Conservation (phyloP, 2,329 filamentous ascomycete genomes). For the Lachnellula suecica region DNA sequence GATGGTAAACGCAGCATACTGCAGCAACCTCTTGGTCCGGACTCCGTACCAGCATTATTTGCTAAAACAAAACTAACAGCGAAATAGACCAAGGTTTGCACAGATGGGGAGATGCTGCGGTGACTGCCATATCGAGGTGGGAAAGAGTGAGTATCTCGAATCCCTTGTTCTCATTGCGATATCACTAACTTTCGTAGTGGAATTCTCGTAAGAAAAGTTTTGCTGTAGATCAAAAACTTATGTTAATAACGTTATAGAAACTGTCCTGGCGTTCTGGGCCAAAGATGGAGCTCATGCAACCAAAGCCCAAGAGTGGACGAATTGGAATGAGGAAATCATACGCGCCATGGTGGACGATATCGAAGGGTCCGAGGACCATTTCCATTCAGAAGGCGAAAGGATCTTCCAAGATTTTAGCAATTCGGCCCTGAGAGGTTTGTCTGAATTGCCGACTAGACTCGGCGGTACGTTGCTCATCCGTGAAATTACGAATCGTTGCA, state of each 20-base stretch:
- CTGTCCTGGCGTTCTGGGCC: conserved; percentile 13
- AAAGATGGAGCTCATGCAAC: conserved; percentile 11
- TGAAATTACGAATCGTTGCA: background rate
- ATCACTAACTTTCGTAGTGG: conserved; percentile 6
- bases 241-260: conserved; percentile 7
- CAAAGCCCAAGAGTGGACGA: background rate
- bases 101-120: conserved; percentile 6
- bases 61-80: conserved; percentile 5
- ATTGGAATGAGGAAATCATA: conserved; percentile 16
- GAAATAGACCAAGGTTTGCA: conserved; percentile 6
- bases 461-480: conserved; percentile 2
- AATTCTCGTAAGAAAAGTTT: conserved; percentile 1
- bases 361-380: conserved; percentile 4
- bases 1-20: conserved; percentile 4
- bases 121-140: conserved; percentile 1
- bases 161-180: background rate
- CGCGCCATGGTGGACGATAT: conserved; percentile 11
- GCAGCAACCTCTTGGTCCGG: conserved; percentile 5
- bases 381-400: conserved; percentile 1
- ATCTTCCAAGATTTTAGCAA: conserved; percentile 3
- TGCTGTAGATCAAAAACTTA: background rate
- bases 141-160: conserved; percentile 7
- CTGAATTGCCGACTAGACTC: background rate
- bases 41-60: background rate
- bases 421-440: background rate